phyloP scores from a whole-genome alignment of 169 alveolate genomes.

The Plasmodium yoelii region DNA sequence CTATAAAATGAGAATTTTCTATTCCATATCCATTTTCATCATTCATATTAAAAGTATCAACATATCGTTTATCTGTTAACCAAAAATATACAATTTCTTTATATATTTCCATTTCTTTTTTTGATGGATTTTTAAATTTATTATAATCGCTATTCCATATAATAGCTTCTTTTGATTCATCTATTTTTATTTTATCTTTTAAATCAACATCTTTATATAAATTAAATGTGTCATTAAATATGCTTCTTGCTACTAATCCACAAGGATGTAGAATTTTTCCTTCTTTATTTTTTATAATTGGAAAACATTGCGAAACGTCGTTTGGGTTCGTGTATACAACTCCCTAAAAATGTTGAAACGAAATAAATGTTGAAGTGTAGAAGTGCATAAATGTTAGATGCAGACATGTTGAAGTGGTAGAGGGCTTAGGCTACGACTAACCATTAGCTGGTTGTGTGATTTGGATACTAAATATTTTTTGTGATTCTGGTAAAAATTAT shows the following conservation, averaged over 20 bases:
- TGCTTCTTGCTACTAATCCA: constrained; percentile 82
- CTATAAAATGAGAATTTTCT: constrained; percentile 88
- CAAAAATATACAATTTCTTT: constrained; percentile 74
- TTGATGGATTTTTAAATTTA: constrained; percentile 79
- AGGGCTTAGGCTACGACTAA: no score
- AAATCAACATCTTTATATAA: constrained; percentile 67
- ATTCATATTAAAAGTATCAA: constrained; percentile 74
- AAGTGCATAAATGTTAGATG: no score
- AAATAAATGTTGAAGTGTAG: no score
- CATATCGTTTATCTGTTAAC: constrained; percentile 36
- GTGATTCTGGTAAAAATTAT: constrained; percentile 84
- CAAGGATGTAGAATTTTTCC: constrained; percentile 84
- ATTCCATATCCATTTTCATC: constrained; percentile 85
- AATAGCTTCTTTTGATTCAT: constrained; percentile 83
- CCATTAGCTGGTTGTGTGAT: constrained; percentile 82
- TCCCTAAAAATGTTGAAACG: constrained; percentile 60
- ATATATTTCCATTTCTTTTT: constrained; percentile 27
- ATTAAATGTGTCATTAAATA: constrained; percentile 83
- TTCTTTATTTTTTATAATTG: constrained; percentile 75
- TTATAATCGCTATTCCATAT: constrained; percentile 80
- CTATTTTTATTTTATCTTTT: constrained; percentile 77
- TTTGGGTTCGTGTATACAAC: constrained; percentile 31
- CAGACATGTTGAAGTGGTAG: no score
- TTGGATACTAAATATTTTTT: constrained; percentile 78
- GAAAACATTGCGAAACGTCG: constrained; percentile 77